phyloP scores from a whole-genome alignment of 2,329 filamentous ascomycete species.

The Fusarium sp. region DNA sequence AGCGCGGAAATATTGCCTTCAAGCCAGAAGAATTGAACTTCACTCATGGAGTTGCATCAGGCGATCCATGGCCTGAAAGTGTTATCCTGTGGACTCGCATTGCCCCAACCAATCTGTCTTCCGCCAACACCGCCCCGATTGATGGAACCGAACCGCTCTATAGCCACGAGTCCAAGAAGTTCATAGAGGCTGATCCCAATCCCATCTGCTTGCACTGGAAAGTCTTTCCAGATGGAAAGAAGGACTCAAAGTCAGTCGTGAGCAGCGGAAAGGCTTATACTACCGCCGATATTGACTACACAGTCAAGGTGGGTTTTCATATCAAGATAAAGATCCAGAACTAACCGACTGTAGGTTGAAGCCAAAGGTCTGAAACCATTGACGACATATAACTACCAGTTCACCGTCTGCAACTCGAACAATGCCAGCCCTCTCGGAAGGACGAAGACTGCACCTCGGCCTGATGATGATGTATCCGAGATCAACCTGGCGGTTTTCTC shows the following conservation, averaged over 20 bases:
- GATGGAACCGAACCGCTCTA: background rate
- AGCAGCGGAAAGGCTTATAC: slow-evolving; percentile 1
- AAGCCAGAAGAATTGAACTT: background rate
- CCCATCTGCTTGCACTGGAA: background rate
- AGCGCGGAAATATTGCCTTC: background rate
- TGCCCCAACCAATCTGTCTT: background rate
- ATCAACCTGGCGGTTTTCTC: background rate
- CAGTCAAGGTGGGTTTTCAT: background rate
- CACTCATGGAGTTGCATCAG: background rate
- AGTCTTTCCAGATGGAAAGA: background rate
- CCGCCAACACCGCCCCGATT: background rate
- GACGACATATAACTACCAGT: background rate
- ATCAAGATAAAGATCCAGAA: fast-evolving
- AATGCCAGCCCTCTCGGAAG: background rate
- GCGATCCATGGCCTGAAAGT: background rate
- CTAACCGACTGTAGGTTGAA: background rate
- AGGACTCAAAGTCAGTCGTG: background rate
- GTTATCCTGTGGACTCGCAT: slow-evolving; percentile 8
- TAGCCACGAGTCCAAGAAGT: slow-evolving; percentile 8
- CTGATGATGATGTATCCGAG: background rate
- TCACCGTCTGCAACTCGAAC: background rate
- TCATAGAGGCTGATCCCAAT: background rate
- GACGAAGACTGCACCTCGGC: background rate
- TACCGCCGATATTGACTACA: background rate
- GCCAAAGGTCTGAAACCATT: background rate